Conservation (phyloP, 1,284 basidiomycete species). For the Erythrobasidium hasegawianum region DNA sequence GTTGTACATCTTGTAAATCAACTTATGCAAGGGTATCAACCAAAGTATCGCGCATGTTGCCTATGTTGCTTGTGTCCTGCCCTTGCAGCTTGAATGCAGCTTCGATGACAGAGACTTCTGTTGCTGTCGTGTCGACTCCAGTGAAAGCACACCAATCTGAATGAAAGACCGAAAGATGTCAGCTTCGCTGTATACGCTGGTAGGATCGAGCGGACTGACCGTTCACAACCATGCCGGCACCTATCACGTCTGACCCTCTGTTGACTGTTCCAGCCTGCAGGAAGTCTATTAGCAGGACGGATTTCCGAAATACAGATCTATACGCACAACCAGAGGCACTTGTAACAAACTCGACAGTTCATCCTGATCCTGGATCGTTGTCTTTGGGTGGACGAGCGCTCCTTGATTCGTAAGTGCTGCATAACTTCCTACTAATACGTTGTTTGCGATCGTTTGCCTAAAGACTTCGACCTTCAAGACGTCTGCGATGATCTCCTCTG, state of each 20-base stretch:
- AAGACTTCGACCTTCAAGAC: slow-evolving; percentile 99
- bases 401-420: slow-evolving; percentile 94
- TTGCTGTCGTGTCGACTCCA: slow-evolving; percentile 92
- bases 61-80: slow-evolving; percentile 41
- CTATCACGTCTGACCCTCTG: slow-evolving; percentile 94
- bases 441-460: slow-evolving; percentile 92
- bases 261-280: slow-evolving; percentile 91
- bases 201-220: slow-evolving; percentile 36
- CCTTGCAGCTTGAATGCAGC: slow-evolving; percentile 69
- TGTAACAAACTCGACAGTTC: slow-evolving; percentile 93
- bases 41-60: slow-evolving; percentile 44
- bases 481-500: slow-evolving; percentile 99
- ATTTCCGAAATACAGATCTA: neutral
- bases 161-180: too few species aligned
- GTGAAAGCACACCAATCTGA: slow-evolving; percentile 98
- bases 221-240: slow-evolving; percentile 95
- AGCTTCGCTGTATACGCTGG: too few species aligned
- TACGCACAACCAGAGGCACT: slow-evolving; percentile 82
- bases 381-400: slow-evolving; percentile 95
- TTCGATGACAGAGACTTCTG: slow-evolving; percentile 97
- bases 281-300: neutral
- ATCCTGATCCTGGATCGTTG: slow-evolving; percentile 94
- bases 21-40: slow-evolving; percentile 43
- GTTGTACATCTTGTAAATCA: neutral
- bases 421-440: slow-evolving; percentile 94